A percentile compares a stretch with the other conserved stretches of the same genome.
phyloP scores from a whole-genome alignment of 768 basidiomycete genomes.

The Termitomyces sp. region DNA sequence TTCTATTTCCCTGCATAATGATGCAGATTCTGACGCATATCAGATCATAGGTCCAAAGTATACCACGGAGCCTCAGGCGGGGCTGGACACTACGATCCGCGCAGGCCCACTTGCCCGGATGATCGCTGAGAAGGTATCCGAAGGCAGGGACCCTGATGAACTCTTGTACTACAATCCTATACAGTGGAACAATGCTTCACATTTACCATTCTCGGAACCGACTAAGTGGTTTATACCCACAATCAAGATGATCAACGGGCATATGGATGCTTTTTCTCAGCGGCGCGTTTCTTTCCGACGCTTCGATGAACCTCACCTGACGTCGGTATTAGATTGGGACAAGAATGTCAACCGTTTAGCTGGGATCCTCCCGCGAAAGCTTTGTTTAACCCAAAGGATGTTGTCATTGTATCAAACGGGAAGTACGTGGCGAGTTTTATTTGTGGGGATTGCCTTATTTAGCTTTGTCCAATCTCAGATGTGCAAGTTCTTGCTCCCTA shows the following conservation, averaged over 20 bases:
- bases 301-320: background rate
- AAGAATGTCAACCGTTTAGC: constrained; percentile 36
- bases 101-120: constrained; percentile 43
- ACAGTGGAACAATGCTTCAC: constrained; percentile 43
- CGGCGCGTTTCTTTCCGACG: constrained; percentile 21
- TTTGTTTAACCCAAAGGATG: constrained; percentile 43
- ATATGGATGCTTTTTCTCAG: constrained; percentile 45
- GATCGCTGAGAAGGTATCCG: constrained; percentile 38
- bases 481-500: constrained; percentile 41
- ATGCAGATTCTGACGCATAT: background rate
- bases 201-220: constrained; percentile 33
- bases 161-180: constrained; percentile 43
- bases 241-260: constrained; percentile 40
- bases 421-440: constrained; percentile 19
- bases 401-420: constrained; percentile 53
- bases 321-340: constrained; percentile 30
- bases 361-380: constrained; percentile 31
- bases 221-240: constrained; percentile 42
- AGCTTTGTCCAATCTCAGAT: constrained; percentile 21
- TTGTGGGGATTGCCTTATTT: background rate
- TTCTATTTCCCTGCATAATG: background rate
- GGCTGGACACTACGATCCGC: constrained; percentile 45
- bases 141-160: constrained; percentile 38
- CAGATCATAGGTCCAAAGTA: constrained; percentile 49
- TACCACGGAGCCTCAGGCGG: constrained; percentile 50